Evolutionary conservation across 2,329 filamentous ascomycete species (phyloP).

Genomic region (Sporothrix dimorphospora): DNA sequence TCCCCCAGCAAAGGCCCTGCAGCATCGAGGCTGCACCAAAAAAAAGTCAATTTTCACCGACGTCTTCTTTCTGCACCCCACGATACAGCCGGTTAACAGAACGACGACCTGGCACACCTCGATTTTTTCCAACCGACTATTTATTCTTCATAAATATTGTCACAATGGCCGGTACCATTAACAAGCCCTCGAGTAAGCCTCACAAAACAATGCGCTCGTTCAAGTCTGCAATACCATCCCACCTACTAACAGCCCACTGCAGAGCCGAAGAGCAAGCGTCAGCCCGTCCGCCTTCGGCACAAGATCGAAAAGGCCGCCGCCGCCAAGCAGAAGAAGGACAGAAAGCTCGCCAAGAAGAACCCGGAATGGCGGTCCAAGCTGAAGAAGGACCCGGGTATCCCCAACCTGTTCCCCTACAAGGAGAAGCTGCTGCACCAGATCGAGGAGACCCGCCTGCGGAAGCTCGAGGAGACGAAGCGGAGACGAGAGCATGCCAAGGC

Average conservation of each 20-base stretch:
- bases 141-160: not conserved
- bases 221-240: not conserved
- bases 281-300: constrained; percentile 83
- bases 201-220: not conserved
- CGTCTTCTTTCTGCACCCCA: not conserved
- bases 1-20: constrained; percentile 9
- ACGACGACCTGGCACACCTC: constrained; percentile 6
- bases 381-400: constrained; percentile 98
- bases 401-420: constrained; percentile 97
- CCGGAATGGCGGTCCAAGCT: constrained; percentile 93
- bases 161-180: constrained; percentile 58
- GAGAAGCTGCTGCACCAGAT: constrained; percentile 93
- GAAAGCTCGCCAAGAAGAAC: constrained; percentile 92
- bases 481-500: constrained; percentile 73
- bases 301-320: constrained; percentile 93
- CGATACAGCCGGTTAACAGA: not conserved
- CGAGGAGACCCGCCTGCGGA: constrained; percentile 80
- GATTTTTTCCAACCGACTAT: not conserved
- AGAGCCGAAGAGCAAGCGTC: constrained; percentile 96
- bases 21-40: constrained; percentile 14
- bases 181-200: constrained; percentile 57
- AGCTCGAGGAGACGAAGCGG: constrained; percentile 75
- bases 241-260: constrained; percentile 28
- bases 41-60: constrained; percentile 25
- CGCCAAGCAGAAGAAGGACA: constrained; percentile 87